Conservation (phyloP, 257 asterid genomes). For the Solanum infundibuliforme region DNA sequence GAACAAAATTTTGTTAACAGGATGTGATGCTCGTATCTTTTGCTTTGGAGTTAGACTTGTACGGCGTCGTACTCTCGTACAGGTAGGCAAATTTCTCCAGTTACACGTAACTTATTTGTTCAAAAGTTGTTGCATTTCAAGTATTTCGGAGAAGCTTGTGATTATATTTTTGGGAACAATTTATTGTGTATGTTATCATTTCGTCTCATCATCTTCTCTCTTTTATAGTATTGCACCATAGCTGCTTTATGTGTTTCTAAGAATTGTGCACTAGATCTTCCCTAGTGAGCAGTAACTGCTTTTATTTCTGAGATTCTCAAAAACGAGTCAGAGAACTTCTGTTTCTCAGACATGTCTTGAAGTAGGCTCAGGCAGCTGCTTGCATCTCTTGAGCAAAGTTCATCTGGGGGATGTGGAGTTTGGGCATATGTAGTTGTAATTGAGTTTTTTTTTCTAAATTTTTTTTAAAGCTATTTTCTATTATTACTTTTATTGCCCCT, state of each 20-base stretch:
- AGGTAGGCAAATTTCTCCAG: slow-evolving; percentile 35
- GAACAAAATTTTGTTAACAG: slow-evolving; percentile 53
- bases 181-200: background rate
- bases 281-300: background rate
- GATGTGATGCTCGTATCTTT: slow-evolving; percentile 66
- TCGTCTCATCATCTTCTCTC: background rate
- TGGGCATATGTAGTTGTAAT: background rate
- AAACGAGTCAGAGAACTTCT: background rate
- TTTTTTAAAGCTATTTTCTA: background rate
- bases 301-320: background rate
- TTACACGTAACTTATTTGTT: background rate
- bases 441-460: background rate
- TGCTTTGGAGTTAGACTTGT: slow-evolving; percentile 73
- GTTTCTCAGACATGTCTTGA: background rate
- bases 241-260: background rate
- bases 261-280: background rate
- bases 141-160: background rate
- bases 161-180: background rate
- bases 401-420: background rate
- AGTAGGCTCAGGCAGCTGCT: background rate
- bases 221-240: background rate
- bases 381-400: background rate
- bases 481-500: background rate
- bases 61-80: slow-evolving; percentile 55
- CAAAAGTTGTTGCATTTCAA: background rate